Conservation (phyloP, 495 filamentous ascomycete genomes). For the Tuber umbilicatum region DNA sequence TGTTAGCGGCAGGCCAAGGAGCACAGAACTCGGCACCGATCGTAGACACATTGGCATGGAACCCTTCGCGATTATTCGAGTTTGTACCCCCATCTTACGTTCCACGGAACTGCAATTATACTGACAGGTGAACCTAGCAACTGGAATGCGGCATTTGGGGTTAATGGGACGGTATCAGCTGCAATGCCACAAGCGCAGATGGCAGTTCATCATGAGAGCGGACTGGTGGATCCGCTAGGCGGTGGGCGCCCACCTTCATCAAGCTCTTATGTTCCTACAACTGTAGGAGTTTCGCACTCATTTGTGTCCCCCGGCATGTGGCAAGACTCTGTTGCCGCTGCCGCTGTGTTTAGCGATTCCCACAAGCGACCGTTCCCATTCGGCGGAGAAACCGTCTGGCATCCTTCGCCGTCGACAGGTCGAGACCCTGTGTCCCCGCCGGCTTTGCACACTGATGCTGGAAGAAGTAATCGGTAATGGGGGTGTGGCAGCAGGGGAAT, state of each 20-base stretch:
- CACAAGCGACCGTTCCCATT: conserved; percentile 41
- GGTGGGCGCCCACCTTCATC: conserved; percentile 45
- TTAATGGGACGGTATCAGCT: conserved; percentile 40
- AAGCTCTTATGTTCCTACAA: conserved; percentile 50
- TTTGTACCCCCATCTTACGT: conserved; percentile 49
- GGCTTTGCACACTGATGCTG: conserved; percentile 22
- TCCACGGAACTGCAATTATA: neutral
- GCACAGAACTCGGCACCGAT: conserved; percentile 52
- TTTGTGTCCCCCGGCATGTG: conserved; percentile 92
- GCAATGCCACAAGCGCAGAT: conserved; percentile 32
- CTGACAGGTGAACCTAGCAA: conserved; percentile 29
- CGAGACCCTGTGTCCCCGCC: conserved; percentile 22
- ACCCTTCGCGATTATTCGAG: conserved; percentile 90
- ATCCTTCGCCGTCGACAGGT: conserved; percentile 27
- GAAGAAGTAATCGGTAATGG: conserved; percentile 28
- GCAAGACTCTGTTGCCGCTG: conserved; percentile 89
- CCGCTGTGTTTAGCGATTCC: conserved; percentile 58
- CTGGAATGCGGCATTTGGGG: conserved; percentile 42
- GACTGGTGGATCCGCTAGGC: conserved; percentile 41
- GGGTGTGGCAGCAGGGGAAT: neutral
- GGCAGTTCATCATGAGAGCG: conserved; percentile 37
- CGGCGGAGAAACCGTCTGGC: conserved; percentile 36
- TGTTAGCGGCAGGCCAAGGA: conserved; percentile 60
- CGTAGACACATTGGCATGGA: conserved; percentile 71
- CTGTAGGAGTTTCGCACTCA: conserved; percentile 45